These are phyloP conservation scores for Quercus parvula DNA, from an alignment of 306 rosid genomes.

Conservation along the genomic window DNA sequence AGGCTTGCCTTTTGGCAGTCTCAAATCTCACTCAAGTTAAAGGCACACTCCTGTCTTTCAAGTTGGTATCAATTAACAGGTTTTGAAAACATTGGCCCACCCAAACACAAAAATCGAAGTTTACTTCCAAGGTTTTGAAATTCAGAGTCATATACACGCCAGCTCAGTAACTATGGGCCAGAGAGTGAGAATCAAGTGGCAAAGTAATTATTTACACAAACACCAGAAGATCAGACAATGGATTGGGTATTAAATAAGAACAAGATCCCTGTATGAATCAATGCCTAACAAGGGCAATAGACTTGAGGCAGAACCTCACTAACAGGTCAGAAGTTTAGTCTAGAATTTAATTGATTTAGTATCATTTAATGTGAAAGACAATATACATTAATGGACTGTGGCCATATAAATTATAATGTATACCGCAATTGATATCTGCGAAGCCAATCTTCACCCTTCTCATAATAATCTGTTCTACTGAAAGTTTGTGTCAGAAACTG, in stretches of 20 bases:
- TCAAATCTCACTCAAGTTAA: no score
- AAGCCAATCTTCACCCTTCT: constrained; percentile 87
- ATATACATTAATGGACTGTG: constrained; percentile 8
- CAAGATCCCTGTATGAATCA: neutral
- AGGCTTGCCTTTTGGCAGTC: no score
- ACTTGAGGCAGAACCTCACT: neutral
- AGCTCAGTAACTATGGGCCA: neutral
- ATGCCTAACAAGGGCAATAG: neutral
- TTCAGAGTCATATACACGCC: neutral
- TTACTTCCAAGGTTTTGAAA: neutral
- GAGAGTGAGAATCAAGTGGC: neutral
- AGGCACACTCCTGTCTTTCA: no score
- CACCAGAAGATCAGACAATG: neutral
- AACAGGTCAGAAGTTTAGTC: neutral
- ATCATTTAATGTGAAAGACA: constrained; percentile 1
- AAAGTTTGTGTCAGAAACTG: constrained; percentile 75
- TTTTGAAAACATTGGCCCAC: neutral
- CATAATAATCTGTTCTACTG: constrained; percentile 69
- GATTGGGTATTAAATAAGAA: neutral
- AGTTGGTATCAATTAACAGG: no score
- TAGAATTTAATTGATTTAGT: constrained; percentile 5
- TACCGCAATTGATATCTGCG: constrained; percentile 68
- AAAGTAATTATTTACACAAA: neutral
- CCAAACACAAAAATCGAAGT: neutral
- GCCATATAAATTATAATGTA: constrained; percentile 32